Conservation (phyloP, 1,284 basidiomycete genomes). For the Entoloma clypeatum region DNA sequence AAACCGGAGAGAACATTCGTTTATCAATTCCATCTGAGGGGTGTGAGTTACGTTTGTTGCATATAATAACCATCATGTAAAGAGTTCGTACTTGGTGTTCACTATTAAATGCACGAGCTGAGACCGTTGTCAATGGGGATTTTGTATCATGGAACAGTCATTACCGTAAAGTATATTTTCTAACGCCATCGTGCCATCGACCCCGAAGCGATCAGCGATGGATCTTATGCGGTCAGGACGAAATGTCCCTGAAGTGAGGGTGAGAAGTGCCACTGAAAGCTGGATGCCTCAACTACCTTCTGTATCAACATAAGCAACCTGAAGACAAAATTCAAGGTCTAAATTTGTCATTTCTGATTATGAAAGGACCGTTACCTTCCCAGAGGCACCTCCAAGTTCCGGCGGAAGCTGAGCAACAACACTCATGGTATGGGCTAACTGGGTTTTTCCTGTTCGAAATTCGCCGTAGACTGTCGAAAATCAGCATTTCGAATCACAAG, state of each 20-base stretch:
- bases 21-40: slow-evolving; percentile 78
- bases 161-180: slow-evolving; percentile 84
- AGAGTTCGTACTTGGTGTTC: slow-evolving; percentile 69
- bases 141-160: slow-evolving; percentile 5
- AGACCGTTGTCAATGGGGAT: neutral
- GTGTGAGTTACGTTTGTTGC: slow-evolving; percentile 9
- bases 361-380: slow-evolving; percentile 53
- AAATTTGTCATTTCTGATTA: neutral
- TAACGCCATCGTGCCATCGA: slow-evolving; percentile 81
- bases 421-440: slow-evolving; percentile 89
- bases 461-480: slow-evolving; percentile 64
- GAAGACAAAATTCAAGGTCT: slow-evolving; percentile 5
- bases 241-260: slow-evolving; percentile 66
- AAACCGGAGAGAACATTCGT: slow-evolving; percentile 78
- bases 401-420: slow-evolving; percentile 84
- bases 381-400: slow-evolving; percentile 86
- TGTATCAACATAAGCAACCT: slow-evolving; percentile 93
- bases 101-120: slow-evolving; percentile 81
- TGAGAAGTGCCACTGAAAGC: neutral
- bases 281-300: slow-evolving; percentile 51
- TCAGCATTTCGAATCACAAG: neutral
- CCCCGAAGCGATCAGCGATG: slow-evolving; percentile 88
- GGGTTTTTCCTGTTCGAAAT: slow-evolving; percentile 86
- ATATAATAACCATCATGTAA: neutral
- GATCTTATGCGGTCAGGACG: slow-evolving; percentile 86